These are phyloP conservation scores for Rhodamnia argentea DNA, from an alignment of 345 rosid genomes.

Conservation along the genomic window DNA sequence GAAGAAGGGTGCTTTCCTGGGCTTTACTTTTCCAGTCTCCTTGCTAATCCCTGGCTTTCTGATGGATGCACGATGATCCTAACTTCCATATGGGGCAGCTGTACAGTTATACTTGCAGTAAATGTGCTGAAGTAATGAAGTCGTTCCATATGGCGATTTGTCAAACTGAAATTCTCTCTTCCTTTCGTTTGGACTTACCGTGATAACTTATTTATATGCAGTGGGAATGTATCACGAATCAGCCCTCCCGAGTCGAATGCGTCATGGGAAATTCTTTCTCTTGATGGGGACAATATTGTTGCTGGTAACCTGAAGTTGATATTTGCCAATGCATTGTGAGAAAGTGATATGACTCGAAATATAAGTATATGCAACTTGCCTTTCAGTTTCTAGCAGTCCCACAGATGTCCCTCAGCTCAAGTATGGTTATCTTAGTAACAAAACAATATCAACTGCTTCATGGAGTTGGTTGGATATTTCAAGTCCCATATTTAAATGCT, in stretches of 20 bases:
- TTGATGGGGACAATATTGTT: conserved; percentile 66
- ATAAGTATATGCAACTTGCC: conserved; percentile 4
- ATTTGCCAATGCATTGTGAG: not conserved
- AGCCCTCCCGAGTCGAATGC: conserved; percentile 53
- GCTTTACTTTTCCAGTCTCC: conserved; percentile 46
- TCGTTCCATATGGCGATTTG: not conserved
- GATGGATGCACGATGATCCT: conserved; percentile 74
- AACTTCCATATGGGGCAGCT: conserved; percentile 66
- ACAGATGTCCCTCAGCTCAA: conserved; percentile 61
- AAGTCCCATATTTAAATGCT: conserved; percentile 50
- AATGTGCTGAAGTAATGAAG: conserved; percentile 47
- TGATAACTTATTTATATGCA: conserved; percentile 16
- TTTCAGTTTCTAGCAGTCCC: conserved; percentile 80
- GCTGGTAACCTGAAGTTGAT: conserved; percentile 46
- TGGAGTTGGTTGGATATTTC: conserved; percentile 70
- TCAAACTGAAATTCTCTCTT: not conserved
- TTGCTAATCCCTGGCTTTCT: conserved; percentile 75
- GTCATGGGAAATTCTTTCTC: conserved; percentile 61
- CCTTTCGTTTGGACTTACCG: not conserved
- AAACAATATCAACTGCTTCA: conserved; percentile 20
- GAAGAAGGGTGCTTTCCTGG: conserved; percentile 83
- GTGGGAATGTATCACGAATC: conserved; percentile 57
- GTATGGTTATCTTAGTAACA: conserved; percentile 46
- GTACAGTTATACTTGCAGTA: conserved; percentile 59
- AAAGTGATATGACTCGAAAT: not conserved